These are phyloP conservation scores for Lactuca sativa DNA, from an alignment of 129 eudicot genomes.

Conservation along the genomic window DNA sequence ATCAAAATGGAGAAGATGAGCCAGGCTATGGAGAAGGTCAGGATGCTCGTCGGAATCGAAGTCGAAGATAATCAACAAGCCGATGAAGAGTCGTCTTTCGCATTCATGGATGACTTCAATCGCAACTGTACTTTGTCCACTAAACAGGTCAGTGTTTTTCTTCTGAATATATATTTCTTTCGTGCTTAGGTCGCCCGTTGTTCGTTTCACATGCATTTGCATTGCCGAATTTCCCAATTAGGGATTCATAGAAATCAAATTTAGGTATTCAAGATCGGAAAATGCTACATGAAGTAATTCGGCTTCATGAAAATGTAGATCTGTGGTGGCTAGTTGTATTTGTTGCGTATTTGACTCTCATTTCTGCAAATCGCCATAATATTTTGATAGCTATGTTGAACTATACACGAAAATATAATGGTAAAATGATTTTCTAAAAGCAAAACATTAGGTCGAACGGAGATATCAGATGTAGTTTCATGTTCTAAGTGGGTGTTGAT, in stretches of 20 bases:
- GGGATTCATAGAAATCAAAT: background rate
- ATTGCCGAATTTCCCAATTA: background rate
- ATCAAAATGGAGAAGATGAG: slow-evolving; percentile 80
- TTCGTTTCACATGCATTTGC: slow-evolving; percentile 11
- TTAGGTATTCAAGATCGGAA: slow-evolving; percentile 5
- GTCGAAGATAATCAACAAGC: slow-evolving; percentile 58
- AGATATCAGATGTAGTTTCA: background rate
- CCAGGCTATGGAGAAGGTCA: slow-evolving; percentile 79
- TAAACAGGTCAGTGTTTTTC: slow-evolving; percentile 54
- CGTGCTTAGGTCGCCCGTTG: background rate
- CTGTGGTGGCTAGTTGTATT: slow-evolving; percentile 9
- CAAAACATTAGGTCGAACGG: background rate
- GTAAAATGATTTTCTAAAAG: background rate
- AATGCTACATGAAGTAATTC: slow-evolving; percentile 3
- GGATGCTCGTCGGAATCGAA: slow-evolving; percentile 95
- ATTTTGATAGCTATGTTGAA: background rate
- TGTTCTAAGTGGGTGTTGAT: background rate
- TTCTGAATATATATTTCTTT: background rate
- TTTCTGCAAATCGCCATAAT: background rate
- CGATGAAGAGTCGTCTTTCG: slow-evolving; percentile 65
- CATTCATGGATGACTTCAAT: slow-evolving; percentile 83
- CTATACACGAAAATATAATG: background rate
- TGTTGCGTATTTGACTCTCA: slow-evolving; percentile 8
- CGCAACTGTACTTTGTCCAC: slow-evolving; percentile 86
- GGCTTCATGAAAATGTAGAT: slow-evolving; percentile 5